Evolutionary conservation across 805 yeast species (phyloP), one percentile per base, ranked within the genome.

Genomic region (Candida alai): DNA sequence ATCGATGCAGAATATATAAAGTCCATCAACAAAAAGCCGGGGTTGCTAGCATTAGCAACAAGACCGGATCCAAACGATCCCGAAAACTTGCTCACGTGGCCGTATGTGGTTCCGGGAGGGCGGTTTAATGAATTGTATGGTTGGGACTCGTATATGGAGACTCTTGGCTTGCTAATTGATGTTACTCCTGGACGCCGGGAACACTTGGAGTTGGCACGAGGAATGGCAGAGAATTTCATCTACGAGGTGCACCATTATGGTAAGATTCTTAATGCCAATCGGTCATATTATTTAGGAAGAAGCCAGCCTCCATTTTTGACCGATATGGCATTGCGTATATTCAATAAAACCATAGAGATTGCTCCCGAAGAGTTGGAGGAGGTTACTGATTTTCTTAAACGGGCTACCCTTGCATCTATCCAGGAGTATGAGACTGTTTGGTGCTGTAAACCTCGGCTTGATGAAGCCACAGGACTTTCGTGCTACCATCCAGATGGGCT

Each of bases 231-330:
- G 54, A 89, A 90, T 58, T 89, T 88, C 54, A 80, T 87, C 36
- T 93, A 81, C 59, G 96, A 93, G 54, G 89, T 90, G 48, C 68
- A 76, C 29, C 80, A 90, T 53, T 90, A 93, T 58, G 96, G 96
- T 30, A 89, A 88, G 66, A 84, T 90, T 36, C 68, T 93, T 45
- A 90, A 90, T 57, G 98, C 98, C 10, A 90, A 90, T 59, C 73
- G 98, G 53, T 77, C 93, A 0, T 90, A 93, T 60, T 93, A 87
- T 54, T 63, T 90, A 30, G 80, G 90, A 39, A 74, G 98, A 48
- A 85, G 97, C 0, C 97, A 93, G 60, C 98, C 98, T 2, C 98
- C 98, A 8, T 90, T 90, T 54, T 63, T 93, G 39, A 89, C 97
- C 0, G 97, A 90, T 57, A 84, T 93, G 95, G 81, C 93, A 0